phyloP scores from a whole-genome alignment of 805 yeast genomes.

The Starmerella gropengiesseri region DNA sequence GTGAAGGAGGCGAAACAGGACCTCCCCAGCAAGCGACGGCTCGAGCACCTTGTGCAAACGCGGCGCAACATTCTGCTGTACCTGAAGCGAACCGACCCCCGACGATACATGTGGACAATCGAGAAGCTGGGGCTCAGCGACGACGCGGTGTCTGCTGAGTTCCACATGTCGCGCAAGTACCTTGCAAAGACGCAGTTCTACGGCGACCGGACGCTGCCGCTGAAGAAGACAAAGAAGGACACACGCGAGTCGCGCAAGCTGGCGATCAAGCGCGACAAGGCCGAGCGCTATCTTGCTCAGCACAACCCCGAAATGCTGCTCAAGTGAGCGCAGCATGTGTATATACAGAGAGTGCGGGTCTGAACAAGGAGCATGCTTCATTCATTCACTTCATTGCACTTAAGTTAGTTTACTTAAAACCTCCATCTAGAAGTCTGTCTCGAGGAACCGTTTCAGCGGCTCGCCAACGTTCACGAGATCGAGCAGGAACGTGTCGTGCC shows the following conservation, averaged over 20 bases:
- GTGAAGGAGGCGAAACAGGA: constrained; percentile 63
- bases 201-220: constrained; percentile 31
- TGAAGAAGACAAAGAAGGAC: constrained; percentile 26
- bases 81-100: constrained; percentile 67
- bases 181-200: constrained; percentile 30
- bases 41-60: constrained; percentile 77
- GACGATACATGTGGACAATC: constrained; percentile 74
- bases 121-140: constrained; percentile 83
- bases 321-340: not conserved
- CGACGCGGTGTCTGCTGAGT: constrained; percentile 64
- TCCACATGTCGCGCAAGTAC: constrained; percentile 34
- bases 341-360: not conserved
- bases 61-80: constrained; percentile 77
- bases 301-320: constrained; percentile 22
- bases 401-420: not conserved
- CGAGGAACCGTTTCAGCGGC: constrained; percentile 57
- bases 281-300: constrained; percentile 25
- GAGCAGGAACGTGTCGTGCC: constrained; percentile 82
- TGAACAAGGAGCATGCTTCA: not conserved
- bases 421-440: constrained; percentile 13
- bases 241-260: constrained; percentile 22
- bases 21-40: constrained; percentile 50
- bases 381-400: not conserved
- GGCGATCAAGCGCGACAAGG: constrained; percentile 22
- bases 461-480: constrained; percentile 71